phyloP scores from a whole-genome alignment of 305 asterid genomes.

The Fraxinus nigra region DNA sequence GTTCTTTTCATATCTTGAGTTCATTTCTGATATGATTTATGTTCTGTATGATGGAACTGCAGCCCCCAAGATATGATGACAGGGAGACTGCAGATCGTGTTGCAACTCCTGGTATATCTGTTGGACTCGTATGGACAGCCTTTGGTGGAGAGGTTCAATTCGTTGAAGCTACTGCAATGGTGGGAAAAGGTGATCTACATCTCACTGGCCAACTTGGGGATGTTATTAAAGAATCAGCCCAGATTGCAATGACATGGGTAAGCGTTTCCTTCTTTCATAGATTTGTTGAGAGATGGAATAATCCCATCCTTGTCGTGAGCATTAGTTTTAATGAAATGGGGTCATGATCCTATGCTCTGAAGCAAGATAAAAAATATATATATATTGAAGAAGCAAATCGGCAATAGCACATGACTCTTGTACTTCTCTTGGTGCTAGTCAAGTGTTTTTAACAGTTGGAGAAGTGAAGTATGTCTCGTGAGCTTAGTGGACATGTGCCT shows the following conservation, averaged over 20 bases:
- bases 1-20: slow-evolving; percentile 1
- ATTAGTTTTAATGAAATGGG: slow-evolving; percentile 4
- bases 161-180: slow-evolving; percentile 92
- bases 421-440: background rate
- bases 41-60: slow-evolving; percentile 29
- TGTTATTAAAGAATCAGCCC: slow-evolving; percentile 97
- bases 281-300: slow-evolving; percentile 5
- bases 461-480: background rate
- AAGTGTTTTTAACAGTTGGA: background rate
- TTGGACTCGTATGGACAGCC: slow-evolving; percentile 94
- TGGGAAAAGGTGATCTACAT: slow-evolving; percentile 93
- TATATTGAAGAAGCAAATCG: background rate
- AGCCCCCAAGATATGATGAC: slow-evolving; percentile 94
- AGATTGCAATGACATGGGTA: slow-evolving; percentile 99
- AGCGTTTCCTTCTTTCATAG: slow-evolving; percentile 23
- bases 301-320: slow-evolving; percentile 8
- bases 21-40: slow-evolving; percentile 18
- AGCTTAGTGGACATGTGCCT: background rate
- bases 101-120: slow-evolving; percentile 88
- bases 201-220: slow-evolving; percentile 99
- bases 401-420: background rate
- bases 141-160: slow-evolving; percentile 98
- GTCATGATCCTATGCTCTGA: background rate
- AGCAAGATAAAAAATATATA: background rate
- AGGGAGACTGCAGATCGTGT: slow-evolving; percentile 87